phyloP scores from a whole-genome alignment of 2,329 filamentous ascomycete genomes.

The Pseudocercospora fuligena region DNA sequence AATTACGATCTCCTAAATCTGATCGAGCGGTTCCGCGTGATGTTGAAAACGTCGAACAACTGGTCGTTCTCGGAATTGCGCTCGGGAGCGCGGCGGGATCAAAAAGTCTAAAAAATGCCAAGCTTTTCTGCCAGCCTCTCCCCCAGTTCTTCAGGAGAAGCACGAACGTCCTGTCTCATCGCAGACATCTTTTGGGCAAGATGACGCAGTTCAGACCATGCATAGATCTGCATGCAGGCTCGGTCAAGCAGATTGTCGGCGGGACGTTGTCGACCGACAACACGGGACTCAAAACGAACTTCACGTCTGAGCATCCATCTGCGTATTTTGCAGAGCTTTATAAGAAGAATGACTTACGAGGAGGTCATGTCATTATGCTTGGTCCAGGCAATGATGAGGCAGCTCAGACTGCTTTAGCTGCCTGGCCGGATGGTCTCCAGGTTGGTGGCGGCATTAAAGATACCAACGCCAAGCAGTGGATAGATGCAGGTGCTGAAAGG shows the following conservation, averaged over 20 bases:
- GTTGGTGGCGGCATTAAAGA: conserved; percentile 94
- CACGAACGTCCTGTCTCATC: background rate
- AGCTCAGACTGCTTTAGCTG: conserved; percentile 73
- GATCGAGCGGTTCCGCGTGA: conserved; percentile 7
- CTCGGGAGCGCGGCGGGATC: background rate
- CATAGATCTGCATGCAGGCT: conserved; percentile 95
- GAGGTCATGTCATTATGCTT: conserved; percentile 96
- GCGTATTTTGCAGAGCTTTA: conserved; percentile 83
- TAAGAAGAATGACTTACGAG: conserved; percentile 71
- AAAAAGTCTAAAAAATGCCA: conserved; percentile 7
- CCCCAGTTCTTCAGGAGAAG: background rate
- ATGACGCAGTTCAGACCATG: conserved; percentile 97
- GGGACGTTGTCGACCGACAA: conserved; percentile 72
- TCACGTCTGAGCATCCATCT: conserved; percentile 82
- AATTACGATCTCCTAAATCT: conserved; percentile 18
- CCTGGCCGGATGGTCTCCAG: conserved; percentile 82
- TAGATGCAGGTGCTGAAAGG: conserved; percentile 86
- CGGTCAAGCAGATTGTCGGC: conserved; percentile 98
- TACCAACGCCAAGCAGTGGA: conserved; percentile 82
- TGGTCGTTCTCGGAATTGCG: conserved; percentile 4
- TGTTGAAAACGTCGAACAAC: conserved; percentile 9
- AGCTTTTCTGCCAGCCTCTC: conserved; percentile 11
- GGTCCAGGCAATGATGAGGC: conserved; percentile 84
- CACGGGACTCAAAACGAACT: conserved; percentile 78
- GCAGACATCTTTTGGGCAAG: conserved; percentile 10